phyloP scores from a whole-genome alignment of 345 rosid genomes.

The Acer saccharum region DNA sequence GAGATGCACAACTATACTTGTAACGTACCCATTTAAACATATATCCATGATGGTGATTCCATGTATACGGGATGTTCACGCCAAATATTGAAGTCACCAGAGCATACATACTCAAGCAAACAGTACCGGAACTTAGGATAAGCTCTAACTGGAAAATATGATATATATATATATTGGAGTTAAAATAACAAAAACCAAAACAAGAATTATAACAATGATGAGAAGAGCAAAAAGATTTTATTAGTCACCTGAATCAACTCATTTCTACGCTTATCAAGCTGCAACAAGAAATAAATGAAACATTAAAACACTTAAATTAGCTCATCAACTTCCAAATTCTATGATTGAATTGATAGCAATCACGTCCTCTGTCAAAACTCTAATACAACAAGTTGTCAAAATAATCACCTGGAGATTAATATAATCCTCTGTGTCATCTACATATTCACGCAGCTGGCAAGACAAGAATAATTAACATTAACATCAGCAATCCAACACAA shows the following conservation, averaged over 20 bases:
- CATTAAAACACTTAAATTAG: not conserved
- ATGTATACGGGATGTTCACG: constrained; percentile 51
- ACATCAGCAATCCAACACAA: not conserved
- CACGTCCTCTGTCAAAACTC: not conserved
- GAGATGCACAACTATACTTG: not conserved
- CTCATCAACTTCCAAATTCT: not conserved
- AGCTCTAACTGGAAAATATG: constrained; percentile 42
- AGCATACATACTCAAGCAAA: constrained; percentile 48
- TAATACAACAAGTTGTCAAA: too few species aligned
- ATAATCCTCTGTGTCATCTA: constrained; percentile 83
- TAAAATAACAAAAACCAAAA: not conserved
- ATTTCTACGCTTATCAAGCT: constrained; percentile 78
- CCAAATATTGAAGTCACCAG: constrained; percentile 55
- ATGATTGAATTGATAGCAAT: not conserved
- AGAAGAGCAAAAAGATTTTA: not conserved
- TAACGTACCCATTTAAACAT: constrained; percentile 56
- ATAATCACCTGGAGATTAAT: constrained; percentile 61
- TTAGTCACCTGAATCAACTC: constrained; percentile 67
- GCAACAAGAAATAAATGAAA: constrained; percentile 26
- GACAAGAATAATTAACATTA: constrained; percentile 15
- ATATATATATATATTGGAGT: not conserved
- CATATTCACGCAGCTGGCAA: constrained; percentile 66
- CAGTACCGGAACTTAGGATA: constrained; percentile 52
- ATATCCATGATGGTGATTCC: constrained; percentile 44
- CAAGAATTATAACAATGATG: not conserved